Evolutionary conservation across 164 flowering plant genomes (phyloP), one percentile per base, ranked within the genome.

Genomic region (Berberis vulgaris): DNA sequence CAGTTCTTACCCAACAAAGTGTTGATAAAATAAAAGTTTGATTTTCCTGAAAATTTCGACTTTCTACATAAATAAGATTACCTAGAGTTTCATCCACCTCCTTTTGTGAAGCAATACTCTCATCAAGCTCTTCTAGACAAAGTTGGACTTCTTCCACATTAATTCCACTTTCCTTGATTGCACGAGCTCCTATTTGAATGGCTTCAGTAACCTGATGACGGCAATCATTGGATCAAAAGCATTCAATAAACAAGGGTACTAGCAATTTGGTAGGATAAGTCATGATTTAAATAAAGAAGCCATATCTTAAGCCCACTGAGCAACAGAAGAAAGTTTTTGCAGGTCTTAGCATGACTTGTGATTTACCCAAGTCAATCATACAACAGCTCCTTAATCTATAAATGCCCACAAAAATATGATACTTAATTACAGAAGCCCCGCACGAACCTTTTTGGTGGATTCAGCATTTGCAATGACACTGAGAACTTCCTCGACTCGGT

Each of bases 401-500:
- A 26, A 26, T 26, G 26, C 26, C 26, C 26, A 26, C 26, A 26
- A 26, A 26, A 26, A 26, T 26, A 26, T 26, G 26, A 26, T 26
- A 26, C 26, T 26, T 26, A 26, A 5, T 8, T 46, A 46, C 5
- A 8, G 5, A 1, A 52, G 54, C 1, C 13, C 11, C 10, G 54
- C 39, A 26, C 60, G 65, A 54, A 89, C 97, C 95, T 82, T 81
- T 67, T 84, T 86, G 6, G 87, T 84, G 41, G 96, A 84, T 76
- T 93, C 96, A 59, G 91, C 92, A 83, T 82, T 74, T 43, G 79
- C 73, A 66, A 93, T 81, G 65, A 74, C 69, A 70, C 67, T 71
- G 44, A 88, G 80, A 60, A 88, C 91, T 75, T 84, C 96, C 73
- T 88, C 97, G 71, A 93, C 92, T 69, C 88, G 70, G 69, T 81